These are phyloP conservation scores for Actinomortierella ambigua DNA, from an alignment of 371 early-diverging fungal species.

Conservation along the genomic window DNA sequence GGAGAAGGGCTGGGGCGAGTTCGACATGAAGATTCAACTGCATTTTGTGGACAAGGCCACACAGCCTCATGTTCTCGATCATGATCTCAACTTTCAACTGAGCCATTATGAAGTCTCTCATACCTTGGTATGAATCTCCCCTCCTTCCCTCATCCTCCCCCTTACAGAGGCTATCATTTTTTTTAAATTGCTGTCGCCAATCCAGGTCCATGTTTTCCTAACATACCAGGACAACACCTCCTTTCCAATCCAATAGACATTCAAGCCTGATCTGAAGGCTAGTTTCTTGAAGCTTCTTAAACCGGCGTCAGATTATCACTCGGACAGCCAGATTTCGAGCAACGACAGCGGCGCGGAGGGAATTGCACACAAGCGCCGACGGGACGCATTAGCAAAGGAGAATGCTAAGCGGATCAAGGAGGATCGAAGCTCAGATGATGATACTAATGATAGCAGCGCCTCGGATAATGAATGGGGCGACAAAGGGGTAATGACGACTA, in stretches of 20 bases:
- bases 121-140: conserved; percentile 44
- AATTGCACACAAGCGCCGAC: conserved; percentile 31
- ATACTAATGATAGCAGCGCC: conserved; percentile 30
- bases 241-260: conserved; percentile 13
- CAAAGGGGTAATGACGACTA: conserved; percentile 8
- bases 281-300: conserved; percentile 32
- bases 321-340: conserved; percentile 29
- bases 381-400: conserved; percentile 29
- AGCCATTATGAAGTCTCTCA: conserved; percentile 55
- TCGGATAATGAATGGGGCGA: conserved; percentile 42
- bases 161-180: background rate
- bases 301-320: conserved; percentile 7
- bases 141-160: background rate
- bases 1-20: conserved; percentile 79
- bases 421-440: conserved; percentile 42
- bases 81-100: conserved; percentile 69
- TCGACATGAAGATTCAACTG: conserved; percentile 67
- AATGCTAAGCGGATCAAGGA: conserved; percentile 33
- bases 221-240: conserved; percentile 5
- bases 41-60: conserved; percentile 56
- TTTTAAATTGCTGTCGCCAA: background rate
- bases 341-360: conserved; percentile 26
- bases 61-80: conserved; percentile 56
- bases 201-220: conserved; percentile 5
- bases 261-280: conserved; percentile 30